Evolutionary conservation across 306 rosid genomes (phyloP), one percentile per base, ranked within the genome.

Genomic region (Nissolia schottii): DNA sequence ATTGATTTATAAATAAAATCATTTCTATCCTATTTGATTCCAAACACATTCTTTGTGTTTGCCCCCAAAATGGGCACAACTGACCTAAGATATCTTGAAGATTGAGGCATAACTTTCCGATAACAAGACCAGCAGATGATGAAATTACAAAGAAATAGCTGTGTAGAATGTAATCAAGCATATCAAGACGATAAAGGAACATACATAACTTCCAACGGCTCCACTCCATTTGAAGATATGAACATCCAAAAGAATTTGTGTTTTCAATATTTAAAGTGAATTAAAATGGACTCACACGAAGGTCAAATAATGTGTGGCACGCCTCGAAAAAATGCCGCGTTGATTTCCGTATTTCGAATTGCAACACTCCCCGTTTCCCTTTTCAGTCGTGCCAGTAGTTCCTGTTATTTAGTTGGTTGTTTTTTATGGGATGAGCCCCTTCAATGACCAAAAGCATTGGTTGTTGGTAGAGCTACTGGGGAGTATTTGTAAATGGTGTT

Each of bases 241-340:
- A 81, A 81, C 31, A 29, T 64, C 65, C 53, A 48, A 3, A 76
- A 64, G 12, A 27, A 23, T 29, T 11, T 28, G 23, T 12, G 66
- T 41, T n/a, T 45, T 76, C 71, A 74, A 70, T 32, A 20, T 79
- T 79, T 82, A 75, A 79, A 79, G 85, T 84, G 86, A 74, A 70
- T 20, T 18, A 65, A 61, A 25, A 34, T n/a, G 41, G 67, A 75
- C 68, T 81, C 76, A 65, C 46, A 32, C 51, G 48, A 7, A 29
- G 13, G 18, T 29, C 40, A 31, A 7, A 62, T 12, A 59, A 20
- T 43, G 2, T n/a, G 31, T n/a, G 4, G 27, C 59, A 43, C 13
- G 19, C 45, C 40, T 46, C 2, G 1, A 11, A 57, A 51, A 48
- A 58, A 20, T 58, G 18, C 49, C 25, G 32, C 34, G 34, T 45